A percentile compares a stretch with the other conserved stretches of the same genome.
Evolutionary conservation across 164 flowering plant genomes (phyloP).

Genomic region (Magnolia changhungtana): DNA sequence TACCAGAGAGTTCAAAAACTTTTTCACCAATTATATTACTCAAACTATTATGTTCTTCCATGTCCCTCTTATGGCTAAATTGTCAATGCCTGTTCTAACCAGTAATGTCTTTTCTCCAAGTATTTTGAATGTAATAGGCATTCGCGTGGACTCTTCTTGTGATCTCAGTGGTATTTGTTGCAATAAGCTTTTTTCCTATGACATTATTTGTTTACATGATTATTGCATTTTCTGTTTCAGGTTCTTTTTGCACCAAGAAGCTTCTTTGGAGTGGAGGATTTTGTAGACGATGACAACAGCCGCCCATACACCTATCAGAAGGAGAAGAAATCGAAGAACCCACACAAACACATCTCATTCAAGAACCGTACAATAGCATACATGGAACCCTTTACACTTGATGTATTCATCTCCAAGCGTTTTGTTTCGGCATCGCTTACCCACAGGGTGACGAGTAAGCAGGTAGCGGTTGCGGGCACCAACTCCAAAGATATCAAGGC

Average conservation of each 20-base stretch:
- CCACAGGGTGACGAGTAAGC: slow-evolving; percentile 85
- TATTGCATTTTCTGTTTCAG: slow-evolving; percentile 25
- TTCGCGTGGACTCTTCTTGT: too few species aligned
- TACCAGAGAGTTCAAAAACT: too few species aligned
- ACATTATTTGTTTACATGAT: background rate
- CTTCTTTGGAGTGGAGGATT: slow-evolving; percentile 95
- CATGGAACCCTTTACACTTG: slow-evolving; percentile 93
- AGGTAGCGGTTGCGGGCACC: slow-evolving; percentile 94
- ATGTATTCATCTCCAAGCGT: slow-evolving; percentile 89
- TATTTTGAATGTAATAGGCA: too few species aligned
- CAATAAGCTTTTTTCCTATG: background rate
- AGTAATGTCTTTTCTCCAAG: too few species aligned
- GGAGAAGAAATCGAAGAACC: slow-evolving; percentile 85
- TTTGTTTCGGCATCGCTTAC: slow-evolving; percentile 91
- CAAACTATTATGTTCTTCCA: too few species aligned
- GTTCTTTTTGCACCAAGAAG: slow-evolving; percentile 62
- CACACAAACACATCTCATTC: slow-evolving; percentile 78
- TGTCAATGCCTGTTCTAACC: too few species aligned
- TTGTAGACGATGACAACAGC: slow-evolving; percentile 77
- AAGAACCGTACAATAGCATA: slow-evolving; percentile 78
- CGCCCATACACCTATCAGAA: slow-evolving; percentile 88
- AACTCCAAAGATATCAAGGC: slow-evolving; percentile 97
- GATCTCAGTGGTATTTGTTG: too few species aligned
- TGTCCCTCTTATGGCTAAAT: too few species aligned
- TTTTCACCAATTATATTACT: too few species aligned